These are phyloP conservation scores for Amylostereum chailletii DNA, from an alignment of 1,284 basidiomycete genomes.

Conservation along the genomic window DNA sequence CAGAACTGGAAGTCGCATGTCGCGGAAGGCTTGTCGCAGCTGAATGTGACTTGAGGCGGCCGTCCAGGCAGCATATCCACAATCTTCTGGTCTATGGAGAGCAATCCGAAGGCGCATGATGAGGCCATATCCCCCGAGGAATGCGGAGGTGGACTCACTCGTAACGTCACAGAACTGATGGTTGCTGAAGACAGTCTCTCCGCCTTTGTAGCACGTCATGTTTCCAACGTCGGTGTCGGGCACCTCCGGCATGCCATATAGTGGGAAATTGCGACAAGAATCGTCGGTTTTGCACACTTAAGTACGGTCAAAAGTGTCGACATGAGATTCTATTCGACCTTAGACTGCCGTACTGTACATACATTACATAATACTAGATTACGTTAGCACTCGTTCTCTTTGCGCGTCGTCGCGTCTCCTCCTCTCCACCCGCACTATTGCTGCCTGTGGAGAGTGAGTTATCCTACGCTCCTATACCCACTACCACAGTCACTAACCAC, in stretches of 20 bases:
- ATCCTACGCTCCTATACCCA: no score
- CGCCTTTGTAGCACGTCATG: conserved; percentile 92
- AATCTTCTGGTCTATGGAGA: conserved; percentile 70
- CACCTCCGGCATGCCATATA: conserved; percentile 34
- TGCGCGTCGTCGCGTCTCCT: no score
- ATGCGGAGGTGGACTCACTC: conserved; percentile 44
- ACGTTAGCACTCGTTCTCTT: no score
- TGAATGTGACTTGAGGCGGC: conserved; percentile 92
- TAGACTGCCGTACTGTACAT: no score
- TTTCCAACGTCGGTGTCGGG: conserved; percentile 39
- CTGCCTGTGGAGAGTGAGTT: no score
- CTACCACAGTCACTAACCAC: no score
- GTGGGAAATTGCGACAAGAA: conserved; percentile 71
- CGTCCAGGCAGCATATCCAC: conserved; percentile 82
- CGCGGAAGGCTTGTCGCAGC: conserved; percentile 55
- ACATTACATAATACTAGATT: no score
- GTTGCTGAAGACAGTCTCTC: conserved; percentile 84
- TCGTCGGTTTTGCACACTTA: conserved; percentile 79
- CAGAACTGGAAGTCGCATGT: conserved; percentile 95
- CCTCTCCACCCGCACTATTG: no score
- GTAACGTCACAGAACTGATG: conserved; percentile 98
- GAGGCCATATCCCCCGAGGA: conserved; percentile 4
- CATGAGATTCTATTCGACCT: no score
- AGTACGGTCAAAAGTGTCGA: conserved; percentile 11
- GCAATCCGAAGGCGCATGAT: no score